Evolutionary conservation across 2,329 filamentous ascomycete genomes (phyloP).

Genomic region (Dactylellina leptospora): DNA sequence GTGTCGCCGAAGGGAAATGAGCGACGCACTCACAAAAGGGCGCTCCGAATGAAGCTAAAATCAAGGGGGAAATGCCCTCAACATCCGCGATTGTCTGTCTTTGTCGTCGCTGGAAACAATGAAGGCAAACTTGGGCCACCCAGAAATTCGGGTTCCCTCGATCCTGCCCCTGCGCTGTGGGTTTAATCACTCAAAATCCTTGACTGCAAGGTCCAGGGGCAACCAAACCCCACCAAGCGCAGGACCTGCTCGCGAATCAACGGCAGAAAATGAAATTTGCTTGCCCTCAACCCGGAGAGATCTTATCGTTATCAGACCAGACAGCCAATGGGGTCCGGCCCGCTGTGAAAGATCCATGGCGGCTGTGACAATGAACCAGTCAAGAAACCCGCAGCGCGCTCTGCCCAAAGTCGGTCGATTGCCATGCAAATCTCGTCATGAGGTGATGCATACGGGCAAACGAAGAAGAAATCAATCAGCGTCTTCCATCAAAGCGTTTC

Average conservation of each 20-base stretch:
- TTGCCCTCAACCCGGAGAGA: constrained; percentile 19
- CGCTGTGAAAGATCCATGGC: constrained; percentile 20
- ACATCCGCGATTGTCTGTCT: constrained; percentile 7
- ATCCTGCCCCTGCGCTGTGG: constrained; percentile 28
- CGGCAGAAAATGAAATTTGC: constrained; percentile 28
- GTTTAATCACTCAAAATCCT: constrained; percentile 53
- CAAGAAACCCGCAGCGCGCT: too few species aligned
- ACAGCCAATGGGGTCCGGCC: constrained; percentile 29
- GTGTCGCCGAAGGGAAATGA: neutral
- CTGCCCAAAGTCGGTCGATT: too few species aligned
- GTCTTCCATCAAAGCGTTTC: neutral
- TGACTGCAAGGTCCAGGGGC: constrained; percentile 51
- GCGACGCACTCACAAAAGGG: neutral
- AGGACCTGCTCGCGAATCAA: constrained; percentile 46
- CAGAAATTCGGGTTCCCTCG: constrained; percentile 51
- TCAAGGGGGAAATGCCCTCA: constrained; percentile 10
- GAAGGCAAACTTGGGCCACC: constrained; percentile 38
- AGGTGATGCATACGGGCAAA: neutral
- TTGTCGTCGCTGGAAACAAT: constrained; percentile 25
- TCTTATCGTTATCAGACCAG: constrained; percentile 44
- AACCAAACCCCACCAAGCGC: constrained; percentile 25
- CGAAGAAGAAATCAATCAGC: constrained; percentile 1
- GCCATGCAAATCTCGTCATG: neutral
- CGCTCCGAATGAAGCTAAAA: constrained; percentile 10
- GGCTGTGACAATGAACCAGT: constrained; percentile 11